Base-by-base conservation (phyloP, 208 protist genomes). In the Crithidia mellificae region DNA sequence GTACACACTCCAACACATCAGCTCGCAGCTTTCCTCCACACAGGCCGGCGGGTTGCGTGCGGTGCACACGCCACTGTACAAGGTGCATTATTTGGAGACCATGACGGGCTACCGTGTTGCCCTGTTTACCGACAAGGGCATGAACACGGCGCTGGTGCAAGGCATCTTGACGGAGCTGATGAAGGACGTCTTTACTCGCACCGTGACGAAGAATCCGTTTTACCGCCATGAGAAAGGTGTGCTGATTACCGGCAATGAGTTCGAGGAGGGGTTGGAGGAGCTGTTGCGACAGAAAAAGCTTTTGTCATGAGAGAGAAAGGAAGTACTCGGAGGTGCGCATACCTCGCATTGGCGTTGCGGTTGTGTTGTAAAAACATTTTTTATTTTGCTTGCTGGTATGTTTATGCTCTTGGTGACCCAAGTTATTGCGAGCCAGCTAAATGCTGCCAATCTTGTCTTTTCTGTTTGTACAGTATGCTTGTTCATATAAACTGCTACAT, bases 1-100 rank as follows among this genome's bases (percentile, higher is more conserved):
- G 8, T 96, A 96, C 73, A 96, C 91, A 3, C 63, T 96, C 50
- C 91, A 96, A 57, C 91, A 92, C 68, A 83, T 93, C 22, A 88
- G 84, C 7, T 91, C 88, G 11, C 91, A 96, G 57, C 66, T 96
- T 9, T 92, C 88, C 0, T 73, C 75, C 57, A 80, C 80, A 1
- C 78, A 75, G 3, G 69, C 77, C 0, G 85, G 88, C 11, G 84
- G 88, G 1, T 58, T 96, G 12, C 61, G 77, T 7, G 86, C 88
- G 17, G 81, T 96, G 49, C 76, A 84, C 49, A 93, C 91, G 6
- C 88, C 91, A 2, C 41, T 87, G n/a, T 96, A 96, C 68, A 93
- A 93, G 58, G 79, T 96, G 29, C 91, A 96, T 66, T 96, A 94
- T 72, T 77, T 54, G 8, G 88, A 96, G 70, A 96, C 91, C 6